Conservation (phyloP, 2,329 filamentous ascomycete genomes). For the Trichophyton simii region DNA sequence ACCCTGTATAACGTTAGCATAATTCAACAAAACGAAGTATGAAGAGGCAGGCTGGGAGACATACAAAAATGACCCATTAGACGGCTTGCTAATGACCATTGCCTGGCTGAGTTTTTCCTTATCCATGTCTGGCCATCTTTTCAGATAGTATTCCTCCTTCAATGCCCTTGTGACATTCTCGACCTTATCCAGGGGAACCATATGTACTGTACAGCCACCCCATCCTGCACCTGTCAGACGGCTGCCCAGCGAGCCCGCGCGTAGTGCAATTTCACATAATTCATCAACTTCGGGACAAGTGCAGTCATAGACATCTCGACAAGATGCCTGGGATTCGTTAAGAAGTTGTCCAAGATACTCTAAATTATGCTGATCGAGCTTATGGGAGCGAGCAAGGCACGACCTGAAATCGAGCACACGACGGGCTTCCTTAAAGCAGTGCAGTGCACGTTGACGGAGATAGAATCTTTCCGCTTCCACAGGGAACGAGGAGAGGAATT, state of each 20-base stretch:
- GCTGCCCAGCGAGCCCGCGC: slow-evolving; percentile 70
- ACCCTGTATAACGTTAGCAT: slow-evolving; percentile 18
- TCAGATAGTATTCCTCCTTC: slow-evolving; percentile 69
- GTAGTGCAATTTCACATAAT: slow-evolving; percentile 65
- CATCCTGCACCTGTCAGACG: slow-evolving; percentile 86
- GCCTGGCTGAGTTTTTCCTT: slow-evolving; percentile 64
- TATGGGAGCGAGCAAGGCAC: slow-evolving; percentile 49
- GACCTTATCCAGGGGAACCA: slow-evolving; percentile 74
- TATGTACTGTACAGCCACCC: slow-evolving; percentile 91
- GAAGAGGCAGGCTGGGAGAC: slow-evolving; percentile 10
- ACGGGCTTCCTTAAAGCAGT: slow-evolving; percentile 81
- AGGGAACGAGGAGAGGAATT: slow-evolving; percentile 78
- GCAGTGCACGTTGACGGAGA: slow-evolving; percentile 72
- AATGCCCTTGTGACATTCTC: slow-evolving; percentile 64
- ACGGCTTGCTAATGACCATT: slow-evolving; percentile 76
- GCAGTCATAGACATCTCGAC: slow-evolving; percentile 78
- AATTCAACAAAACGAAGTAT: not conserved
- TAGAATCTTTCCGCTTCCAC: slow-evolving; percentile 79
- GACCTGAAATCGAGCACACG: slow-evolving; percentile 74
- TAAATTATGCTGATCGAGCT: slow-evolving; percentile 54
- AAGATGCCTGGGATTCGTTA: slow-evolving; percentile 81
- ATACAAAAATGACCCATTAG: slow-evolving; percentile 34
- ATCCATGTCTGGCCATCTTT: slow-evolving; percentile 53
- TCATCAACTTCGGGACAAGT: slow-evolving; percentile 86
- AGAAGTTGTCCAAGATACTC: slow-evolving; percentile 64